Conservation (phyloP, 208 protist species). For the Trichomonas vaginalis region DNA sequence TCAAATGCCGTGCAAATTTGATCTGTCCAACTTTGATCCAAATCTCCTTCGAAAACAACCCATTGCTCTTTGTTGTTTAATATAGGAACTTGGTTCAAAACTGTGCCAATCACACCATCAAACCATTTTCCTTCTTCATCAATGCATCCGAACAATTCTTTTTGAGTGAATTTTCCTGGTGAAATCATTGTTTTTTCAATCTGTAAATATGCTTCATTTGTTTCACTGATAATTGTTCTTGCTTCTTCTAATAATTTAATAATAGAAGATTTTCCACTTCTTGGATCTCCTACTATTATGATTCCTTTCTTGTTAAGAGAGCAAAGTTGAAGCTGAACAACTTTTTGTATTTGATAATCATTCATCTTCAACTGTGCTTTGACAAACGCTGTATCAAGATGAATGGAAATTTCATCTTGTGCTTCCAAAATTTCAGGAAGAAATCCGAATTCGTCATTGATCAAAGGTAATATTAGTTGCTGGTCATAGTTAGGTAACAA, state of each 20-base stretch:
- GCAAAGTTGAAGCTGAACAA: constrained; percentile 18
- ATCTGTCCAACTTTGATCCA: constrained; percentile 93
- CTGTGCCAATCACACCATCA: constrained; percentile 50
- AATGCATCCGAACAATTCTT: constrained; percentile 82
- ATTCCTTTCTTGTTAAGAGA: constrained; percentile 34
- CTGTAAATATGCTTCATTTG: not conserved
- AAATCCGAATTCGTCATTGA: not conserved
- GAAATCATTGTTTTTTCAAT: constrained; percentile 69
- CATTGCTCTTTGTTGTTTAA: constrained; percentile 51
- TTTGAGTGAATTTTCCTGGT: constrained; percentile 77
- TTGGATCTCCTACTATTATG: constrained; percentile 77
- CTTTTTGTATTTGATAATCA: not conserved
- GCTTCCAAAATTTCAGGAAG: not conserved
- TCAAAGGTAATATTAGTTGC: not conserved
- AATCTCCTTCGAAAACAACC: constrained; percentile 94
- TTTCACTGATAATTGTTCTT: not conserved
- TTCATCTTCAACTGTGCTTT: not conserved
- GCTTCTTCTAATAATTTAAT: constrained; percentile 18
- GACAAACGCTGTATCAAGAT: not conserved
- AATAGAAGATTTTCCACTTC: constrained; percentile 61
- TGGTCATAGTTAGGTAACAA: not conserved
- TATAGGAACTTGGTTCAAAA: constrained; percentile 54
- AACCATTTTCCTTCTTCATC: constrained; percentile 53
- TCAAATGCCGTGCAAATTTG: constrained; percentile 94
- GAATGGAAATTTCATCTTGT: not conserved